Evolutionary conservation across 768 basidiomycete genomes (phyloP).

Genomic region (Auricularia sp.): DNA sequence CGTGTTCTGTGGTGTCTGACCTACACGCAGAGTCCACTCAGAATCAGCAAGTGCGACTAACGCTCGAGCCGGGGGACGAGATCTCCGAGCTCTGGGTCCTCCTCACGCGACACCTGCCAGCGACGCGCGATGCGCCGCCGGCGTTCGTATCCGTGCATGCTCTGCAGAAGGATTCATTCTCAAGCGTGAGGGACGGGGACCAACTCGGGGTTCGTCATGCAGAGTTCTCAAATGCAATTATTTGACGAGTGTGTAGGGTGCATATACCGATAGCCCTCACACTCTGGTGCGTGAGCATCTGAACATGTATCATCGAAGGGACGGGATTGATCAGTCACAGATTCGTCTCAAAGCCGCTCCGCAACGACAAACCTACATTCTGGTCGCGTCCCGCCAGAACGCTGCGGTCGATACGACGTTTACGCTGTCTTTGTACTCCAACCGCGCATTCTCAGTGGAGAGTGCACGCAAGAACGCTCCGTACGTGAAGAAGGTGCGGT

Average conservation of each 20-base stretch:
- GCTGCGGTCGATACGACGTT: conserved; percentile 48
- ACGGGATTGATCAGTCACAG: background rate
- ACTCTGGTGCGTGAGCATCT: conserved; percentile 25
- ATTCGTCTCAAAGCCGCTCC: background rate
- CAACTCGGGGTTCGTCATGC: background rate
- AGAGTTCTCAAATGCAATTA: background rate
- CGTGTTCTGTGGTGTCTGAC: background rate
- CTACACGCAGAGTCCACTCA: background rate
- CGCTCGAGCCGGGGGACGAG: conserved; percentile 6
- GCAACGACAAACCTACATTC: background rate
- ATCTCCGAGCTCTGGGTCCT: conserved; percentile 66
- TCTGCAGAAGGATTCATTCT: conserved; percentile 12
- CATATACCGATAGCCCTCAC: conserved; percentile 36
- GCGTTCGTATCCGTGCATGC: conserved; percentile 50
- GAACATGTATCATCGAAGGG: too few species aligned
- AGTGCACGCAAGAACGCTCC: conserved; percentile 12
- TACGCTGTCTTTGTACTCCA: conserved; percentile 53
- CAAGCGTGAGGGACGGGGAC: background rate
- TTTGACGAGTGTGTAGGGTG: conserved; percentile 19
- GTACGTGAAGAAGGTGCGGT: conserved; percentile 18
- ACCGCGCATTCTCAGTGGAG: conserved; percentile 21
- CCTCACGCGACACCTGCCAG: conserved; percentile 62
- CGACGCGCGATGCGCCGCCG: conserved; percentile 51
- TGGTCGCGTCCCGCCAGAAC: conserved; percentile 66
- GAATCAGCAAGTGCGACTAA: conserved; percentile 1